A percentile compares a stretch with the other conserved stretches of the same genome.
phyloP scores from a whole-genome alignment of 257 asterid genomes.

The Solanum bulbocastanum region DNA sequence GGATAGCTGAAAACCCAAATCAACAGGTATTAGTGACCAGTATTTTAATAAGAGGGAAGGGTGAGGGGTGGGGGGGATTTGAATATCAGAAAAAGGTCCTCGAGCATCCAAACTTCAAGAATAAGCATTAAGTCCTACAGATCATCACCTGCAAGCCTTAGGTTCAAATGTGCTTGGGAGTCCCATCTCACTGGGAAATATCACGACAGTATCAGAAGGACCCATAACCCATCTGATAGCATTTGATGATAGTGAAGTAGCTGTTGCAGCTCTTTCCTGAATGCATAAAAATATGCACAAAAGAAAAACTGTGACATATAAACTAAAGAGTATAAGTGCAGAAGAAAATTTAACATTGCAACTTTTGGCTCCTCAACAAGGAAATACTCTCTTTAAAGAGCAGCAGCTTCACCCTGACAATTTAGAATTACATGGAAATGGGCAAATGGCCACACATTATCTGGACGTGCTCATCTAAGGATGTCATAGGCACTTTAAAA shows the following conservation, averaged over 20 bases:
- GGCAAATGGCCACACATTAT: not conserved
- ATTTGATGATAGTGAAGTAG: conserved; percentile 27
- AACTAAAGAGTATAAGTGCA: not conserved
- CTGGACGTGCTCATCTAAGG: not conserved
- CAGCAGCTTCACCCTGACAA: not conserved
- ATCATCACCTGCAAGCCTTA: conserved; percentile 46
- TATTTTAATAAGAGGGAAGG: not conserved
- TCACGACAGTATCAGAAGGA: conserved; percentile 75
- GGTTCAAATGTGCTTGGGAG: conserved; percentile 73
- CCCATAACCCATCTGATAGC: conserved; percentile 74
- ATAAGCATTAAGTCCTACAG: not conserved
- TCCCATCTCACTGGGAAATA: conserved; percentile 73
- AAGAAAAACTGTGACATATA: not conserved
- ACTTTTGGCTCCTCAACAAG: not conserved
- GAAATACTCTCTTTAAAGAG: not conserved
- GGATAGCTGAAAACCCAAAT: conserved; percentile 47
- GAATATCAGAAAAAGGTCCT: not conserved
- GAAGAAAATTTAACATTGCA: not conserved
- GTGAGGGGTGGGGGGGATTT: not conserved
- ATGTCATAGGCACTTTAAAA: not conserved
- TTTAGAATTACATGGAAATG: not conserved
- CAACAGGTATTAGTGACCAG: not conserved
- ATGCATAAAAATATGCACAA: not conserved
- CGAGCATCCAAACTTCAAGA: not conserved
- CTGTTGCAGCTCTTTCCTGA: conserved; percentile 55